Evolutionary conservation across 2,329 filamentous ascomycete species (phyloP).

Genomic region (Curvularia sp.): DNA sequence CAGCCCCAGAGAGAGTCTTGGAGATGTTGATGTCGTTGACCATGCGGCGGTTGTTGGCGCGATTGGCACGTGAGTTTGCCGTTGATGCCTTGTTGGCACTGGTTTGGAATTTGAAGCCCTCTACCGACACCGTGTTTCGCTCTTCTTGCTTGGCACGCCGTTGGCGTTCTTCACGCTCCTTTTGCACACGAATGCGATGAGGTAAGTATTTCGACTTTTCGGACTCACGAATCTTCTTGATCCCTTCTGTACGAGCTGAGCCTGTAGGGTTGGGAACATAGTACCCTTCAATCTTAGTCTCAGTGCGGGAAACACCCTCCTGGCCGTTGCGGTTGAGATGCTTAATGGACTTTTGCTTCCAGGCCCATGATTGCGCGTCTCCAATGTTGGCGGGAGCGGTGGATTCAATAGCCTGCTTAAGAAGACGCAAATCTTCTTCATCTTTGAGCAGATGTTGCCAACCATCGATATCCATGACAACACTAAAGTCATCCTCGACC

Average conservation of each 20-base stretch:
- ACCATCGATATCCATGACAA: constrained; percentile 73
- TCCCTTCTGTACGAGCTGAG: constrained; percentile 87
- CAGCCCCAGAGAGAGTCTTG: constrained; percentile 72
- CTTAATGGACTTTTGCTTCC: constrained; percentile 76
- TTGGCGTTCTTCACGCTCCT: constrained; percentile 88
- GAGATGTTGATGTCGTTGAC: constrained; percentile 95
- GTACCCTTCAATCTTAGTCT: constrained; percentile 67
- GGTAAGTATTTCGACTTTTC: constrained; percentile 98
- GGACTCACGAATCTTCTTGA: constrained; percentile 93
- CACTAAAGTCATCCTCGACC: constrained; percentile 69
- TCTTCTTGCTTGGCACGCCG: constrained; percentile 72
- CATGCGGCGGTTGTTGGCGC: constrained; percentile 92
- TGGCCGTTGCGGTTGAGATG: constrained; percentile 67
- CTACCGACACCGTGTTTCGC: constrained; percentile 40
- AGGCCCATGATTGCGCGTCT: constrained; percentile 70
- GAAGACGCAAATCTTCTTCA: constrained; percentile 68
- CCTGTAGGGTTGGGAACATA: constrained; percentile 89
- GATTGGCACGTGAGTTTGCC: constrained; percentile 89
- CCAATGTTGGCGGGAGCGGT: constrained; percentile 59
- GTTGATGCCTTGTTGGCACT: constrained; percentile 84
- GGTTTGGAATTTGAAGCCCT: constrained; percentile 63
- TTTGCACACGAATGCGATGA: constrained; percentile 95
- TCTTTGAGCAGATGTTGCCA: constrained; percentile 74
- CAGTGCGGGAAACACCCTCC: constrained; percentile 60
- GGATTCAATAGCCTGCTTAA: constrained; percentile 60